Evolutionary conservation across 1,284 basidiomycete species (phyloP).

Genomic region (Ceratobasidium sp.): DNA sequence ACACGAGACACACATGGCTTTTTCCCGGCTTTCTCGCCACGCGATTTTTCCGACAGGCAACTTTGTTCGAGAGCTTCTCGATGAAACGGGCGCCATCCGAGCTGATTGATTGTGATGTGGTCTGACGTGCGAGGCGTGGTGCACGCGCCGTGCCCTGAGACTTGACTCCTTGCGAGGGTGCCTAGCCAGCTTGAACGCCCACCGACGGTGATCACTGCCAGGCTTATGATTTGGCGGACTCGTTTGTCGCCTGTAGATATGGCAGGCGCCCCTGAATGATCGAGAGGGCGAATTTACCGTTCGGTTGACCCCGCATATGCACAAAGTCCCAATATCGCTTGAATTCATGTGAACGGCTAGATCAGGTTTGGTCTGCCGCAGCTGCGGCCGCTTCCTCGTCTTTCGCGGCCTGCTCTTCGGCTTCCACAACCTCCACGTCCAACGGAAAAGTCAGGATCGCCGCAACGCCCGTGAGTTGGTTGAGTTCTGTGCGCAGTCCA

Average conservation of each 20-base stretch:
- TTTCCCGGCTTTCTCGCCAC: slow-evolving; percentile 27
- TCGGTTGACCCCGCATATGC: slow-evolving; percentile 18
- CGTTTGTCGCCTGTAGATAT: slow-evolving; percentile 1
- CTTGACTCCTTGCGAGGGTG: slow-evolving; percentile 25
- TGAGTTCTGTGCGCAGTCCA: slow-evolving; percentile 70
- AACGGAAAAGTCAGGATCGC: slow-evolving; percentile 96
- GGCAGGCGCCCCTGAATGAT: background rate
- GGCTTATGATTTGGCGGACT: background rate
- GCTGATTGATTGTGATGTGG: slow-evolving; percentile 38
- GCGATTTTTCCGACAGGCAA: slow-evolving; percentile 25
- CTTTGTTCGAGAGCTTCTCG: slow-evolving; percentile 27
- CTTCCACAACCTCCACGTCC: slow-evolving; percentile 92
- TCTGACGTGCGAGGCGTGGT: slow-evolving; percentile 24
- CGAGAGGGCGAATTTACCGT: slow-evolving; percentile 1
- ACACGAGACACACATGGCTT: slow-evolving; percentile 38
- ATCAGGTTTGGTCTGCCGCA: slow-evolving; percentile 38
- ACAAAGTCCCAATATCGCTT: slow-evolving; percentile 16
- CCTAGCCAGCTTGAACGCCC: background rate
- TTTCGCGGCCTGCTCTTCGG: slow-evolving; percentile 65
- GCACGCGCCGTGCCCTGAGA: slow-evolving; percentile 16
- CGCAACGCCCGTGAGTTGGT: slow-evolving; percentile 92
- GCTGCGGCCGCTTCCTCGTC: slow-evolving; percentile 47
- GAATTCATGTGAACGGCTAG: slow-evolving; percentile 15
- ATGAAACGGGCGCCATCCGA: slow-evolving; percentile 34
- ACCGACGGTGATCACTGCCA: background rate